These are phyloP conservation scores for Heritiera littoralis DNA, from an alignment of 345 rosid genomes.

Conservation along the genomic window DNA sequence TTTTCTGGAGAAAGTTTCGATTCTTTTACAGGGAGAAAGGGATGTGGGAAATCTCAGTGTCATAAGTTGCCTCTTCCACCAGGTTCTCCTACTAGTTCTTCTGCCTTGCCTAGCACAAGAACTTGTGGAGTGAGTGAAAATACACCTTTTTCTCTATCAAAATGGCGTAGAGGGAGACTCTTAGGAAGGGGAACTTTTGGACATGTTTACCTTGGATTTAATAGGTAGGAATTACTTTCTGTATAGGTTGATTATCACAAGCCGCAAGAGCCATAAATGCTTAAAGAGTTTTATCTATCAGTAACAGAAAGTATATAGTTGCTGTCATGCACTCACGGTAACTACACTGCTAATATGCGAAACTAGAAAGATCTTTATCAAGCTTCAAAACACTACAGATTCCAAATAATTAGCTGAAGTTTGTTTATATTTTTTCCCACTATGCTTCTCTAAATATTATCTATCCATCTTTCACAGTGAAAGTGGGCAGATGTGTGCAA, in stretches of 20 bases:
- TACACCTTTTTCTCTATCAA: constrained; percentile 42
- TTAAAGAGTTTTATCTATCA: neutral
- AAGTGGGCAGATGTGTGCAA: constrained; percentile 93
- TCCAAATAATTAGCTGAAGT: constrained; percentile 1
- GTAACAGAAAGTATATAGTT: neutral
- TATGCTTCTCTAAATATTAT: constrained; percentile 23
- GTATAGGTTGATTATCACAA: neutral
- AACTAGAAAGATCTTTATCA: neutral
- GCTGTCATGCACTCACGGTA: neutral
- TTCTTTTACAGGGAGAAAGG: constrained; percentile 61
- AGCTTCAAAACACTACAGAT: neutral
- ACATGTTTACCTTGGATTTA: constrained; percentile 89
- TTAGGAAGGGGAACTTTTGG: constrained; percentile 97
- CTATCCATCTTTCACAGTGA: constrained; percentile 45
- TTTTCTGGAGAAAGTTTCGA: constrained; percentile 54
- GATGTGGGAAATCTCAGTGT: constrained; percentile 62
- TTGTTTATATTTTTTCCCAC: neutral
- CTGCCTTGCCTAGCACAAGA: constrained; percentile 52
- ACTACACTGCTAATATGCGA: neutral
- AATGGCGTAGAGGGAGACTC: constrained; percentile 87
- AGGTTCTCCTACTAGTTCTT: constrained; percentile 77
- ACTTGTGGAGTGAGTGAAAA: constrained; percentile 42
- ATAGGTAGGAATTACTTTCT: constrained; percentile 52
- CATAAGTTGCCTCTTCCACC: constrained; percentile 96
- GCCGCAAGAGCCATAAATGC: neutral